These are phyloP conservation scores for Cenococcum geophilum DNA, from an alignment of 495 filamentous ascomycete genomes.

Conservation along the genomic window DNA sequence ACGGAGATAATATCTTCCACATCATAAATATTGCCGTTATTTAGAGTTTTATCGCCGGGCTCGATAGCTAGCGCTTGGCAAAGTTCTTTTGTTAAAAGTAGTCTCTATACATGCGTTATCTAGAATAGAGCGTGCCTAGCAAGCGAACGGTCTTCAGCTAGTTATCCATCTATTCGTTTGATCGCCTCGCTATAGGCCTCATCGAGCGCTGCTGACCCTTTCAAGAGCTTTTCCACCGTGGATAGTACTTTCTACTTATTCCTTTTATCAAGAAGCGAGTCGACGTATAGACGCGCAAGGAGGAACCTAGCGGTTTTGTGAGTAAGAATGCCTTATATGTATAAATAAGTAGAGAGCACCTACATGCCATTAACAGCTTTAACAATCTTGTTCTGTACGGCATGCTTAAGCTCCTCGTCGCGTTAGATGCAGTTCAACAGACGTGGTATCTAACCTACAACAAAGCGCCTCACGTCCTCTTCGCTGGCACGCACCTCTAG, in stretches of 20 bases:
- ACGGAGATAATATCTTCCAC: constrained; percentile 41
- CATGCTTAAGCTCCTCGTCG: constrained; percentile 2
- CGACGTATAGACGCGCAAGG: constrained; percentile 45
- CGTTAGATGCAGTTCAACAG: constrained; percentile 19
- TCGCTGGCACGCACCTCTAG: constrained; percentile 27
- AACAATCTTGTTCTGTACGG: constrained; percentile 14
- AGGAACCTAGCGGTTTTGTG: constrained; percentile 43
- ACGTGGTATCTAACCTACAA: constrained; percentile 16
- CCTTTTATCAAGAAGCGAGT: constrained; percentile 39
- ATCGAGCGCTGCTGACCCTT: not conserved
- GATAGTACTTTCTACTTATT: constrained; percentile 31
- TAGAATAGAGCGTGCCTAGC: constrained; percentile 42
- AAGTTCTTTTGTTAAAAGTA: constrained; percentile 42
- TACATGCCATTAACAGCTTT: constrained; percentile 29
- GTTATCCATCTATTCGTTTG: constrained; percentile 40
- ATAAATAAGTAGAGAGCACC: not conserved
- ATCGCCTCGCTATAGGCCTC: constrained; percentile 43
- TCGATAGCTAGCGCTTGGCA: constrained; percentile 45
- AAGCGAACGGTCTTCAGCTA: constrained; percentile 24
- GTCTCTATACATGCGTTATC: constrained; percentile 42
- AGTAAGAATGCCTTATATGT: not conserved
- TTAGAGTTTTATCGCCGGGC: constrained; percentile 26
- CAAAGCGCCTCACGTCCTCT: constrained; percentile 22
- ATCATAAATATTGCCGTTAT: constrained; percentile 39
- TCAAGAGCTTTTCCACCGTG: constrained; percentile 11